These are phyloP conservation scores for Plasmodium vivax DNA, from an alignment of 169 alveolate species.

Conservation along the genomic window DNA sequence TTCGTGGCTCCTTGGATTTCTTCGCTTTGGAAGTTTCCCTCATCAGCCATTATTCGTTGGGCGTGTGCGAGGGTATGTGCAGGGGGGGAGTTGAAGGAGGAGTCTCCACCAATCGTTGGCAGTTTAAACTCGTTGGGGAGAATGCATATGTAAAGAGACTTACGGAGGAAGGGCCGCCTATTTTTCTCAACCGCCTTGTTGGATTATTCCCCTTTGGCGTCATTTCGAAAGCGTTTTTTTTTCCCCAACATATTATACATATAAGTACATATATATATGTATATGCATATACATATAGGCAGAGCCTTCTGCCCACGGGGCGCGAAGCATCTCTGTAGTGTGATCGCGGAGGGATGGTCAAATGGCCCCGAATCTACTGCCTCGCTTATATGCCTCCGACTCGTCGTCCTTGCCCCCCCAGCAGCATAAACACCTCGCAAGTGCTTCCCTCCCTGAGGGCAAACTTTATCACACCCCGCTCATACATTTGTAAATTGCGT, in stretches of 20 bases:
- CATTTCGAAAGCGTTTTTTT: not conserved
- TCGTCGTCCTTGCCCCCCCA: not conserved
- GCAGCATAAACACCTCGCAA: not conserved
- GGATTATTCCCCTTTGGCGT: not conserved
- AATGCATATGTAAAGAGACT: not conserved
- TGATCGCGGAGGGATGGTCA: not conserved
- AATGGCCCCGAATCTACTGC: not conserved
- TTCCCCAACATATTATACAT: not conserved
- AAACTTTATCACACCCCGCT: not conserved
- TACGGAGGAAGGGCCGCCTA: not conserved
- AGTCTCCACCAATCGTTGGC: not conserved
- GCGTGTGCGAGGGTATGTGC: not conserved
- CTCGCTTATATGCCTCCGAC: not conserved
- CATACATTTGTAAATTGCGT: not conserved
- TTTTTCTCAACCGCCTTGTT: not conserved
- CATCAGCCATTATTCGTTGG: not conserved
- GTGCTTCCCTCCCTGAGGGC: not conserved
- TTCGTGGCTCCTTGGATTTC: slow-evolving; percentile 47
- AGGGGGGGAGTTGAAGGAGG: not conserved
- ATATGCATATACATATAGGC: not conserved
- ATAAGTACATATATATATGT: no score
- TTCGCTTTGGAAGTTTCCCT: slow-evolving; percentile 7
- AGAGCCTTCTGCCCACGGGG: not conserved
- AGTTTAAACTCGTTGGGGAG: no score
- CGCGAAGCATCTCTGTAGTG: not conserved